Evolutionary conservation across 352 stramenopile genomes (phyloP).

Genomic region (Phytophthora multivora): DNA sequence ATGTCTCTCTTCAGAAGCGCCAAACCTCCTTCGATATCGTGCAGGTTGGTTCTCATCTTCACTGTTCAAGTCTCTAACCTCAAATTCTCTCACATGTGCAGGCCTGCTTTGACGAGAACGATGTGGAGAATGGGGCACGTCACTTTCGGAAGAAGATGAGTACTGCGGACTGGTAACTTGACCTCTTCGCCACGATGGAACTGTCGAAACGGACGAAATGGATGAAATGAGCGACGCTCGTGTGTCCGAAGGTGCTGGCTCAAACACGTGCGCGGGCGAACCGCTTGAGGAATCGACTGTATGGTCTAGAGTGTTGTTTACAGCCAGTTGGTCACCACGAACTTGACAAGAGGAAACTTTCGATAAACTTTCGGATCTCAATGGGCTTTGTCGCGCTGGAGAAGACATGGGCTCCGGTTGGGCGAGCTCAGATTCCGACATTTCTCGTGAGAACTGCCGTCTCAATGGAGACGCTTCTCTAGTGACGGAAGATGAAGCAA

Average conservation of each 20-base stretch:
- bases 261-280: slow-evolving; percentile 4
- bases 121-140: slow-evolving; percentile 4
- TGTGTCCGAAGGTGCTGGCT: slow-evolving; percentile 3
- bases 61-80: slow-evolving; percentile 4
- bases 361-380: neutral
- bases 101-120: slow-evolving; percentile 13
- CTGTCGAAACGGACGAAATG: slow-evolving; percentile 26
- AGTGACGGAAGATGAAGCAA: neutral
- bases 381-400: neutral
- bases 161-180: slow-evolving; percentile 13
- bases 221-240: slow-evolving; percentile 15
- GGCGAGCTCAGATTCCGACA: slow-evolving; percentile 23
- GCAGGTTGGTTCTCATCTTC: slow-evolving; percentile 17
- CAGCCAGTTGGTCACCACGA: neutral
- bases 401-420: slow-evolving; percentile 6
- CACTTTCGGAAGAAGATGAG: slow-evolving; percentile 32
- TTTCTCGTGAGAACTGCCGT: slow-evolving; percentile 15
- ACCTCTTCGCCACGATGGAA: slow-evolving; percentile 4
- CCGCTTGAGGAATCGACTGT: slow-evolving; percentile 29
- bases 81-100: neutral
- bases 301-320: slow-evolving; percentile 19
- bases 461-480: slow-evolving; percentile 22
- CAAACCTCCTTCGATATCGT: neutral
- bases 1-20: slow-evolving; percentile 1
- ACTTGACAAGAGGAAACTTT: slow-evolving; percentile 8